Evolutionary conservation across 1,284 basidiomycete species (phyloP).

Genomic region (Pseudozyma sp.): DNA sequence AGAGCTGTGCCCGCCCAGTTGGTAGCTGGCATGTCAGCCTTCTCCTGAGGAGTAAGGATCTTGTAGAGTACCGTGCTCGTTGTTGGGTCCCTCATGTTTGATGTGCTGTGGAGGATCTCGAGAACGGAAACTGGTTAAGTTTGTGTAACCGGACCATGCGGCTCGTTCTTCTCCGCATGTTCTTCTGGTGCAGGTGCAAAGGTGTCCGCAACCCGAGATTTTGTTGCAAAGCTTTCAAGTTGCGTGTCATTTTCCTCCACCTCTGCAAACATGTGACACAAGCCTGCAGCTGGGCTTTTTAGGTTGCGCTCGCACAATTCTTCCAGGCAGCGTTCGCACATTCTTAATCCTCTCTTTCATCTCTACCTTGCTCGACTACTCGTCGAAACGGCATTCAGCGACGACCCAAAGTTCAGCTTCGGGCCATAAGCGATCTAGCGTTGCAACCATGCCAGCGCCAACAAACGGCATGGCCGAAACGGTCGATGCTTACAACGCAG

Average conservation of each 20-base stretch:
- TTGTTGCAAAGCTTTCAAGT: neutral
- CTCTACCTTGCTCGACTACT: no score
- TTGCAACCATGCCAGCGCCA: constrained; percentile 17
- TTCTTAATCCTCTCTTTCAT: neutral
- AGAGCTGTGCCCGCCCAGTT: constrained; percentile 56
- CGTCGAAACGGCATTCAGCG: no score
- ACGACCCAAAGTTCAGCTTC: neutral
- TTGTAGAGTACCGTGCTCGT: constrained; percentile 60
- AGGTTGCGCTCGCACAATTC: neutral
- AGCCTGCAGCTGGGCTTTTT: constrained; percentile 6
- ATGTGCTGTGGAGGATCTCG: neutral
- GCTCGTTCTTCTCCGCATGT: constrained; percentile 10
- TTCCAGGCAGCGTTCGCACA: neutral
- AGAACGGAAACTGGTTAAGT: neutral
- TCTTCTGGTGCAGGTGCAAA: neutral
- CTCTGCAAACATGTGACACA: constrained; percentile 19
- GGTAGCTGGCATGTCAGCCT: constrained; percentile 33
- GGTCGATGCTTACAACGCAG: constrained; percentile 33
- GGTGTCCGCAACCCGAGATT: constrained; percentile 18
- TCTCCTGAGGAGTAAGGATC: constrained; percentile 59
- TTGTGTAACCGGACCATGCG: neutral
- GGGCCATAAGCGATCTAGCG: no score
- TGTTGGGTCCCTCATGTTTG: constrained; percentile 46
- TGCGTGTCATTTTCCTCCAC: constrained; percentile 17
- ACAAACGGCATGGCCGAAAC: constrained; percentile 1